phyloP scores from a whole-genome alignment of 1,139 yeast species.

The Taphrina sp. region DNA sequence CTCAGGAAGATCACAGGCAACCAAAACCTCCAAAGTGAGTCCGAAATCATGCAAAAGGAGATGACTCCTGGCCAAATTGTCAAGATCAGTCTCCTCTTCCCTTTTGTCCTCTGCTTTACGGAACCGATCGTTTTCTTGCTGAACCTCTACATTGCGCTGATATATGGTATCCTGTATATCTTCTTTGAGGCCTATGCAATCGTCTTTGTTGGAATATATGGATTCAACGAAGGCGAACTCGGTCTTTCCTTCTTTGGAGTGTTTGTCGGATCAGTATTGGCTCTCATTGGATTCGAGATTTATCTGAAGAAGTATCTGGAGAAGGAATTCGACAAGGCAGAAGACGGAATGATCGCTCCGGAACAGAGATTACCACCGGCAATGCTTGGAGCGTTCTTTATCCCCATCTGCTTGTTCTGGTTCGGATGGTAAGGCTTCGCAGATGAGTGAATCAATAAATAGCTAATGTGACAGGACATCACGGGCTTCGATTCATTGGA shows the following conservation, averaged over 20 bases:
- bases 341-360: slow-evolving; percentile 60
- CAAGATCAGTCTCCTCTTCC: slow-evolving; percentile 51
- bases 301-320: slow-evolving; percentile 15
- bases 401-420: slow-evolving; percentile 76
- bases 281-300: slow-evolving; percentile 19
- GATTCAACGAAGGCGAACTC: slow-evolving; percentile 62
- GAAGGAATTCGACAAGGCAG: slow-evolving; percentile 22
- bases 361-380: slow-evolving; percentile 76
- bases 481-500: slow-evolving; percentile 63
- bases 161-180: slow-evolving; percentile 63
- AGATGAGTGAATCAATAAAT: too few species aligned
- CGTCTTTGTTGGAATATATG: slow-evolving; percentile 66
- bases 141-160: slow-evolving; percentile 51
- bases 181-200: slow-evolving; percentile 71
- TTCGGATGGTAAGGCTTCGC: too few species aligned
- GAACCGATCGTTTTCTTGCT: slow-evolving; percentile 48
- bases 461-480: too few species aligned
- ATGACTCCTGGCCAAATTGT: slow-evolving; percentile 28
- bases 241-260: slow-evolving; percentile 78
- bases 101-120: slow-evolving; percentile 52
- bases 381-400: slow-evolving; percentile 63
- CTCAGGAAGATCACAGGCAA: slow-evolving; percentile 43
- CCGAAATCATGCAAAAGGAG: slow-evolving; percentile 50
- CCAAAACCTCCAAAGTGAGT: slow-evolving; percentile 53
- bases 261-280: slow-evolving; percentile 51